A percentile compares a stretch with the other conserved stretches of the same genome.
phyloP scores from a whole-genome alignment of 345 rosid species.

The Euphorbia lathyris region DNA sequence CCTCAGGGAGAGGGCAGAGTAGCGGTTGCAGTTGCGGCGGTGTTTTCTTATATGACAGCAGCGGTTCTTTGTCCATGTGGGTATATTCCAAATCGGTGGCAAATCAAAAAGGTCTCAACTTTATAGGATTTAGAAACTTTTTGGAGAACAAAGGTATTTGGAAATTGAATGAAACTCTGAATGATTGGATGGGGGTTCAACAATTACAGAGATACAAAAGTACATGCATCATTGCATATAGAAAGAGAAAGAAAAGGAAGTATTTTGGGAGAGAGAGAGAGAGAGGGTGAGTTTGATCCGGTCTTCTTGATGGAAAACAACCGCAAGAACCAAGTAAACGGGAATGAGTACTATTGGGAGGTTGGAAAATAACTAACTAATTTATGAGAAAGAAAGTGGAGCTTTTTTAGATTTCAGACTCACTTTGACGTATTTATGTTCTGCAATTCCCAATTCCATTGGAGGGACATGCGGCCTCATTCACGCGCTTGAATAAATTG shows the following conservation, averaged over 20 bases:
- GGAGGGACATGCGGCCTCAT: background rate
- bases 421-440: background rate
- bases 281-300: background rate
- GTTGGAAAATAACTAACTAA: background rate
- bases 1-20: constrained; percentile 69
- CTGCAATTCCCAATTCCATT: background rate
- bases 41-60: constrained; percentile 39
- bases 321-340: background rate
- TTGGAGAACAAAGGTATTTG: too few species aligned
- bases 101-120: background rate
- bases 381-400: too few species aligned
- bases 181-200: background rate
- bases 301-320: background rate
- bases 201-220: background rate
- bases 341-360: background rate
- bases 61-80: constrained; percentile 59
- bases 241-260: background rate
- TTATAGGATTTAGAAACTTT: background rate
- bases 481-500: background rate
- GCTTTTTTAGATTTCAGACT: background rate
- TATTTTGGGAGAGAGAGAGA: background rate
- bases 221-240: background rate
- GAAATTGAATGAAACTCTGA: background rate
- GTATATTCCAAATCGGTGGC: background rate
- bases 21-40: constrained; percentile 20